Base-by-base conservation (phyloP, 768 basidiomycete species). In the Boletales sp. region DNA sequence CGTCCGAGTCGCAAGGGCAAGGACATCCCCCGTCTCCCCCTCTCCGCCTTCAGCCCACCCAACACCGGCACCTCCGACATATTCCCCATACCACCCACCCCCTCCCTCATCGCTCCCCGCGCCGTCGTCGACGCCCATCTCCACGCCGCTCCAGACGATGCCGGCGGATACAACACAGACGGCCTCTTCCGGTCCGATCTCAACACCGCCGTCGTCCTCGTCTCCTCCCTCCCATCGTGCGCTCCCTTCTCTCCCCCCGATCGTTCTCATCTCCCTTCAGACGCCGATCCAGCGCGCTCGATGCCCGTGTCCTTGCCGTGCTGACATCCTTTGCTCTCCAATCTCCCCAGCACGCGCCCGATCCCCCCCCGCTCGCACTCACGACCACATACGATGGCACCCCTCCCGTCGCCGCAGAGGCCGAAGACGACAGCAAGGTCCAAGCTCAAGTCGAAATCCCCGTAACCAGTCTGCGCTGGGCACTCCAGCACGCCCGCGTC, bases 41-140 rank as follows among this genome's bases (percentile, higher is more conserved):
- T 83, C 21, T 89, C 88, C 11, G 90, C 82, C 0, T 92, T 92
- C 65, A 79, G 75, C 25, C 81, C 87, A 0, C 85, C 86, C 21
- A 86, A 78, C 67, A 74, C 84, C 5, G 82, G 83, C 46, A 78
- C 81, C 0, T 77, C 76, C 17, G 87, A 89, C 40, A 70, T 71
- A 1, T 90, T 89, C 62, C 86, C 83, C 2, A 55, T 87, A 10
- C 80, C 84, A 8, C 80, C 83, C 18, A 86, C 83, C 50, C 87
- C 90, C 2, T 83, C 76, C 58, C 72, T 80, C 14, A 72, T 87
- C 45, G 75, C 82, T 58, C 90, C 90, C 0, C 69, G 70, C 9
- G 67, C 67, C 18, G 72, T 92, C 51, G 72, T 88, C 58, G 90
- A 93, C 64, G 80, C 84, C 8, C 78, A 85, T 61, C 80, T 90